Conservation (phyloP, 1,139 yeast genomes). For the Hansenula lynferdii region DNA sequence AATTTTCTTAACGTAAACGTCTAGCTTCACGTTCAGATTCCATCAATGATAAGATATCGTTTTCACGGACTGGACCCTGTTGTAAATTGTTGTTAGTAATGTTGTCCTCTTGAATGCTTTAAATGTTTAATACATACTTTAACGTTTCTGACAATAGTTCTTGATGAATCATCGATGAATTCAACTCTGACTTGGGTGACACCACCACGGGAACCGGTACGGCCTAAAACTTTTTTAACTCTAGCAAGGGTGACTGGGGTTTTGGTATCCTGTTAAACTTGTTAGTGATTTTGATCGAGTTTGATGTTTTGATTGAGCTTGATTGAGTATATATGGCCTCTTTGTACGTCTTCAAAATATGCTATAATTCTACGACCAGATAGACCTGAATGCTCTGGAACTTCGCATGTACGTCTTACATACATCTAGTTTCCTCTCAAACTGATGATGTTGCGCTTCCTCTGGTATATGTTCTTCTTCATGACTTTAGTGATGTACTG, state of each 20-base stretch:
- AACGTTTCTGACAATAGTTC: slow-evolving; percentile 99
- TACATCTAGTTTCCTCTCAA: too few relatives aligned
- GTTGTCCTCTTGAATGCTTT: not conserved
- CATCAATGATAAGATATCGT: slow-evolving; percentile 97
- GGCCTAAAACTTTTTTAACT: slow-evolving; percentile 98
- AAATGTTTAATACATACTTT: slow-evolving; percentile 29
- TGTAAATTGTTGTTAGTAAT: slow-evolving; percentile 22
- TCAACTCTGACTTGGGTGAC: slow-evolving; percentile 99
- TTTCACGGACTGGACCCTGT: slow-evolving; percentile 95
- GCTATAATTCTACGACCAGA: too few relatives aligned
- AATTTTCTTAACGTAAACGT: slow-evolving; percentile 43
- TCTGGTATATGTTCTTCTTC: too few relatives aligned
- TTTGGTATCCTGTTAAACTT: slow-evolving; percentile 56
- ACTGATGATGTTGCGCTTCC: too few relatives aligned
- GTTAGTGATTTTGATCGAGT: slow-evolving; percentile 6
- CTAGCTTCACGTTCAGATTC: slow-evolving; percentile 99
- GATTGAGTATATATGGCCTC: not conserved
- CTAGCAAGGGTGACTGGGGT: slow-evolving; percentile 99
- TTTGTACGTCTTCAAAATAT: too few relatives aligned
- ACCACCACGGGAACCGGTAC: slow-evolving; percentile 99
- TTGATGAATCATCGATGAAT: slow-evolving; percentile 95
- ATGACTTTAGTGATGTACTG: too few relatives aligned
- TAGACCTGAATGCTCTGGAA: too few relatives aligned
- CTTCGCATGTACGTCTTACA: too few relatives aligned
- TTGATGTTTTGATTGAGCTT: not conserved